Conservation (phyloP, 1,284 basidiomycete genomes). For the Salmacisia buchloeana region DNA sequence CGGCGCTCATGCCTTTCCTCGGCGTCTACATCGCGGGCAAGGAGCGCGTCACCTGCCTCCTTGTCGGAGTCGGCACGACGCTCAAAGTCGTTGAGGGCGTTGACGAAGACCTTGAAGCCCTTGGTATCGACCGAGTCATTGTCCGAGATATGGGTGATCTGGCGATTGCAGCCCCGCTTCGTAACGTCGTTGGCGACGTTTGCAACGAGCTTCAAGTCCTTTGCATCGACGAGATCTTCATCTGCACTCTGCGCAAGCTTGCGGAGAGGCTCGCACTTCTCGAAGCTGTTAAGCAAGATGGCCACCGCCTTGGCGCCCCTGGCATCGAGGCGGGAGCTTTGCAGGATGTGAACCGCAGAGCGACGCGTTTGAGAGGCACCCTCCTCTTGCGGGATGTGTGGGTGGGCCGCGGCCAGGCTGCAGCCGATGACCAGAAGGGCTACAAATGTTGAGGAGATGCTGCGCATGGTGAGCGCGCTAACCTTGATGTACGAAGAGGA, state of each 20-base stretch:
- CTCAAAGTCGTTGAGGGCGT: not conserved
- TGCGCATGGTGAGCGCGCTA: not conserved
- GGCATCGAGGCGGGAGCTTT: slow-evolving; percentile 14
- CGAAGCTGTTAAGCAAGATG: not conserved
- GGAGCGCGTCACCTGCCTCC: too few species aligned
- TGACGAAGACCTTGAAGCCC: not conserved
- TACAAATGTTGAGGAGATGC: not conserved
- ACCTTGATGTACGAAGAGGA: not conserved
- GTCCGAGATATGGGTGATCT: slow-evolving; percentile 1
- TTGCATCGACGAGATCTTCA: slow-evolving; percentile 3
- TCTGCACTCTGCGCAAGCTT: not conserved
- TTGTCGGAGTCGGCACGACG: not conserved
- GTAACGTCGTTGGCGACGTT: not conserved
- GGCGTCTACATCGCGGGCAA: too few species aligned
- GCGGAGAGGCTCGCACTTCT: not conserved
- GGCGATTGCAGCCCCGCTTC: not conserved
- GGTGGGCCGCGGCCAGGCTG: slow-evolving; percentile 5
- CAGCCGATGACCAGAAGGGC: not conserved
- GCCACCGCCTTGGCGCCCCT: not conserved
- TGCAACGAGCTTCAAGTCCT: not conserved
- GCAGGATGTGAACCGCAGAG: slow-evolving; percentile 15
- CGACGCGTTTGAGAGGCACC: not conserved
- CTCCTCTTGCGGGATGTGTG: not conserved
- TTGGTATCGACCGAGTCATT: not conserved
- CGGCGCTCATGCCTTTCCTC: too few species aligned